These are phyloP conservation scores for Phytophthora parvispora DNA, from an alignment of 352 stramenopile species.

Conservation along the genomic window DNA sequence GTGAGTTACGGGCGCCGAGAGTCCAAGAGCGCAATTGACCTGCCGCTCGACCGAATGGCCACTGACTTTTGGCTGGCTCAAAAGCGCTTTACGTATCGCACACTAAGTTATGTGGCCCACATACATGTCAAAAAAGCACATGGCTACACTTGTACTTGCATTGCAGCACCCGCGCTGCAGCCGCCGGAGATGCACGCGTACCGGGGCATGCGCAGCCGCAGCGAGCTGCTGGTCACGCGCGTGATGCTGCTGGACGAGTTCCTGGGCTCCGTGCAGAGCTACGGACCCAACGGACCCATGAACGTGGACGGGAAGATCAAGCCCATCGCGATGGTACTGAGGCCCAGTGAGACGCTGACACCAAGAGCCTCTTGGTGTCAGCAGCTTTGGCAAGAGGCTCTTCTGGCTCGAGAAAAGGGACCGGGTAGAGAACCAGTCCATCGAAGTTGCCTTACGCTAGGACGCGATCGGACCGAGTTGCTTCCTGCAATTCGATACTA, in stretches of 20 bases:
- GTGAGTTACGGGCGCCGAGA: constrained; percentile 9
- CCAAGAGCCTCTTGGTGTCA: too few species aligned
- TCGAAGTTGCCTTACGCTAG: too few species aligned
- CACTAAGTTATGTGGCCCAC: constrained; percentile 11
- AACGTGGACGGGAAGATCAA: background rate
- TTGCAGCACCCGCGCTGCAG: background rate
- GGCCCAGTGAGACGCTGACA: constrained; percentile 1
- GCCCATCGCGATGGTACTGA: constrained; percentile 19
- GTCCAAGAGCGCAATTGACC: constrained; percentile 2
- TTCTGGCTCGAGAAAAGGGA: too few species aligned
- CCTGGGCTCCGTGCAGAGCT: constrained; percentile 7
- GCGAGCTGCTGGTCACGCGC: constrained; percentile 10
- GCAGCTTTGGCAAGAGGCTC: too few species aligned
- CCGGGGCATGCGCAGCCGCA: constrained; percentile 6
- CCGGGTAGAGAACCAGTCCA: too few species aligned
- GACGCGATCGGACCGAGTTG: too few species aligned
- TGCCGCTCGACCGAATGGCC: constrained; percentile 22
- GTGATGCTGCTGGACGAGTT: constrained; percentile 18
- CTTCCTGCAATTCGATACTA: too few species aligned
- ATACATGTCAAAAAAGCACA: constrained; percentile 1
- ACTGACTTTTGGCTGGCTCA: constrained; percentile 26
- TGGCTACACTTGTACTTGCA: constrained; percentile 1
- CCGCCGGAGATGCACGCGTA: background rate
- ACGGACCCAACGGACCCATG: constrained; percentile 19
- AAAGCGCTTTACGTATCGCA: background rate